A percentile compares a stretch with the other conserved stretches of the same genome.
These are phyloP conservation scores for Trichoderma citrinoviride DNA, from an alignment of 2,329 filamentous ascomycete genomes.

Conservation along the genomic window DNA sequence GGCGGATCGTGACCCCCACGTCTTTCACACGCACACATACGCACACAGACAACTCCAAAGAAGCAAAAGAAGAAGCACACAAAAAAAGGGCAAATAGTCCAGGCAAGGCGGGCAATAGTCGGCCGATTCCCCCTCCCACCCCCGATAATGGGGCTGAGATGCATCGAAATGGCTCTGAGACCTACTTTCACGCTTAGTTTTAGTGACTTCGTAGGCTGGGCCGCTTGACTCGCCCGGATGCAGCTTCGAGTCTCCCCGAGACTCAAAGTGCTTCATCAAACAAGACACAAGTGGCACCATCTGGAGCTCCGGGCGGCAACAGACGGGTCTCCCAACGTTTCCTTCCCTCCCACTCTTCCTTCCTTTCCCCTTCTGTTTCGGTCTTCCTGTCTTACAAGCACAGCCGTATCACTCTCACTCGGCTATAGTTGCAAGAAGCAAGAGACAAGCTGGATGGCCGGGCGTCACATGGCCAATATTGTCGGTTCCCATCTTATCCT, in stretches of 20 bases:
- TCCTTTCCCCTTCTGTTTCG: too few species aligned
- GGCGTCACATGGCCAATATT: constrained; percentile 13
- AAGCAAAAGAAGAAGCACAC: too few species aligned
- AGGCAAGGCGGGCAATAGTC: not conserved
- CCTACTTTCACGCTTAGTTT: not conserved
- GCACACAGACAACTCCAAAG: too few species aligned
- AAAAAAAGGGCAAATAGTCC: not conserved
- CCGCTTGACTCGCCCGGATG: constrained; percentile 15
- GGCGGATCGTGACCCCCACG: constrained; percentile 10
- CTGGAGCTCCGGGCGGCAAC: not conserved
- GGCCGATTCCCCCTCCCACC: not conserved
- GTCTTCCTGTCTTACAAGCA: not conserved
- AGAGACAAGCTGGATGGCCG: not conserved
- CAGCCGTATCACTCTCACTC: not conserved
- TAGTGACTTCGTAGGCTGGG: not conserved
- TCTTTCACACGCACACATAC: not conserved
- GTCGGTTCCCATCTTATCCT: not conserved
- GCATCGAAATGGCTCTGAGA: constrained; percentile 6
- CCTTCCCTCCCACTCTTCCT: too few species aligned
- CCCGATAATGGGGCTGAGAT: constrained; percentile 14
- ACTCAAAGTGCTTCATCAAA: not conserved
- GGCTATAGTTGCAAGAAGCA: not conserved
- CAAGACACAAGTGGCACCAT: constrained; percentile 1
- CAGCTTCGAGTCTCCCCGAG: constrained; percentile 11
- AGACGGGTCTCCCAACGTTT: not conserved